Base-by-base conservation (phyloP, 2,329 filamentous ascomycete genomes). In the Fusarium neocosmosporiellum region DNA sequence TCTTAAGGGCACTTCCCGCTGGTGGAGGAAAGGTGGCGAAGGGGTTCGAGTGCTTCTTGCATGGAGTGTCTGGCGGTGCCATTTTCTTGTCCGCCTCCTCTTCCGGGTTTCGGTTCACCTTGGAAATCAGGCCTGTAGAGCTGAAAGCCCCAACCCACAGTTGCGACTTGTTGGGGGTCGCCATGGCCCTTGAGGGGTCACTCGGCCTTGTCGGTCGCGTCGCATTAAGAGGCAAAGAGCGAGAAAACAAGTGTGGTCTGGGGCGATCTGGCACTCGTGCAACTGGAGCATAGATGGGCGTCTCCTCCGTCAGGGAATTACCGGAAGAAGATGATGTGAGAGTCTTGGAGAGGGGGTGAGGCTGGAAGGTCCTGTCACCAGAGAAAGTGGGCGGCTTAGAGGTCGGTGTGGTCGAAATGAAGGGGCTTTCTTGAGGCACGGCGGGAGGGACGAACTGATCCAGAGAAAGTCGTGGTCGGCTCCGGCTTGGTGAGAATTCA, bases 81-180 rank as follows among this genome's bases (percentile, higher is more conserved):
- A 89, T 85, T 79, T 92, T 91, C 81, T 87, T 84, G 83, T 78
- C 85, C 83, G 72, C 78, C 81, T 86, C 88, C 59, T 94, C 89
- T 74, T 98, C 94, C 0, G 92, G 89, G 80, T 94, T 92, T 65
- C 94, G 92, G 78, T 96, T 97, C 81, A 97, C 94, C 84, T 99
- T 99, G 13, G 96, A 98, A 62, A 99, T 92, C 31, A 99, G 86
- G 2, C 96, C 95, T 1, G 96, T 98, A 1, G 96, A 98, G 86
- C 94, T 95, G 83, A 98, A 98, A 8, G 95, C 95, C 43, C 93
- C 91, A 34, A 93, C 92, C 64, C 93, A 88, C 24, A 95, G 93
- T 78, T 78, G 77, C 1, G 77, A 72, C 10, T 79, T 80, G 58
- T 74, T 80, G 86, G 93, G 43, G 87, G 92, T 74, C 65, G 76